Conservation (phyloP, 176 grass and related monocot genomes). For the Triticum turgidum region DNA sequence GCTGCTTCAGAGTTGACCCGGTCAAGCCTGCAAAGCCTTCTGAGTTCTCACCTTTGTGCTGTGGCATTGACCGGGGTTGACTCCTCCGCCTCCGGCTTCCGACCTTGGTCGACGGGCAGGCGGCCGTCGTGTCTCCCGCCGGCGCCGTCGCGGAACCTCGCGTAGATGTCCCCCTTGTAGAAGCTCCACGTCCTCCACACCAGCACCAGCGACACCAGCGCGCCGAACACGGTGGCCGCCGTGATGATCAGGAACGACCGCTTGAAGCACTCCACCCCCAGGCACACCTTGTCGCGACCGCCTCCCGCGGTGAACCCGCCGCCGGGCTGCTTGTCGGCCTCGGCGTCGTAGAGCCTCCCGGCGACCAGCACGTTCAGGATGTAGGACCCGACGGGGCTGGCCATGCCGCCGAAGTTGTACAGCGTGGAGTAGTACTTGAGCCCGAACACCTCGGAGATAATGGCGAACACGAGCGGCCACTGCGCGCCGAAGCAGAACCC, state of each 20-base stretch:
- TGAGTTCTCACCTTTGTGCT: too few species aligned
- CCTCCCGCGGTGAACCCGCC: not conserved
- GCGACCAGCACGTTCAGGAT: constrained; percentile 42
- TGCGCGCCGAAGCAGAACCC: constrained; percentile 52
- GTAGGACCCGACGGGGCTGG: constrained; percentile 48
- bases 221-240: constrained; percentile 24
- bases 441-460: constrained; percentile 57
- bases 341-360: constrained; percentile 40
- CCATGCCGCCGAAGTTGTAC: constrained; percentile 39
- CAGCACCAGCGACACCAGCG: constrained; percentile 34
- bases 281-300: constrained; percentile 28
- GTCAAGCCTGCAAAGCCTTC: constrained; percentile 7
- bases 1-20: not conserved
- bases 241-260: constrained; percentile 40
- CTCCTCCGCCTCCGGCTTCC: not conserved
- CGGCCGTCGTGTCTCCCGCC: not conserved
- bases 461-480: constrained; percentile 49
- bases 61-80: not conserved
- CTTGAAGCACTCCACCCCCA: constrained; percentile 43
- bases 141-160: constrained; percentile 33
- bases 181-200: constrained; percentile 45
- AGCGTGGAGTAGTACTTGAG: constrained; percentile 57
- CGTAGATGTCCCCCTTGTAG: constrained; percentile 34
- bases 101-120: not conserved
- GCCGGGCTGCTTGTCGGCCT: constrained; percentile 35